Evolutionary conservation across 2,329 filamentous ascomycete genomes (phyloP).

Genomic region (Pyrenophora graminea): DNA sequence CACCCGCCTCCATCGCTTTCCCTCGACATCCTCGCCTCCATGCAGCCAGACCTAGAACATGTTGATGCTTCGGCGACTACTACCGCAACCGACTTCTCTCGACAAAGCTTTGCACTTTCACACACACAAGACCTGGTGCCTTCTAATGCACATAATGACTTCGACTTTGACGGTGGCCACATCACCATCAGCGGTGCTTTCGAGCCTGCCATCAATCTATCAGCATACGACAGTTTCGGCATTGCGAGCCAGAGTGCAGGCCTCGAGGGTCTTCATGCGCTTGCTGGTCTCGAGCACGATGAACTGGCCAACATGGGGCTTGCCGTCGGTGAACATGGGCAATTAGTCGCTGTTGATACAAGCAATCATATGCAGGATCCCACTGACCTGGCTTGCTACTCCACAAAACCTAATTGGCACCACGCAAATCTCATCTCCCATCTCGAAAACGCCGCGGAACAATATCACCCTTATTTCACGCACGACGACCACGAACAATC

Average conservation of each 20-base stretch:
- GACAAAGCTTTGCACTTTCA: conserved; percentile 27
- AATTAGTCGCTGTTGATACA: conserved; percentile 10
- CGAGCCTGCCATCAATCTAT: conserved; percentile 38
- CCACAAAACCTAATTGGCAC: conserved; percentile 30
- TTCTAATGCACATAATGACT: conserved; percentile 37
- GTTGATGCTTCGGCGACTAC: conserved; percentile 24
- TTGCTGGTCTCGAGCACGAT: conserved; percentile 26
- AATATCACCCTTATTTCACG: conserved; percentile 13
- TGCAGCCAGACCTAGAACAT: conserved; percentile 31
- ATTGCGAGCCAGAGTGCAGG: background rate
- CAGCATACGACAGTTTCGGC: conserved; percentile 23
- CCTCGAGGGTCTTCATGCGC: conserved; percentile 1
- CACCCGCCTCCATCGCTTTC: conserved; percentile 29
- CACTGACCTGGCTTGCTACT: conserved; percentile 20
- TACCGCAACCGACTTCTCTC: conserved; percentile 32
- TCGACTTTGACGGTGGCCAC: conserved; percentile 48
- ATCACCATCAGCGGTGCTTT: conserved; percentile 46
- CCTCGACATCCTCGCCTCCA: conserved; percentile 29
- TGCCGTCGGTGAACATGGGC: conserved; percentile 16
- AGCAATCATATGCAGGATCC: conserved; percentile 8
- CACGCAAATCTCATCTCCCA: conserved; percentile 25
- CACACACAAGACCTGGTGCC: conserved; percentile 27
- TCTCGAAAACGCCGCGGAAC: conserved; percentile 30
- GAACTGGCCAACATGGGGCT: conserved; percentile 20
- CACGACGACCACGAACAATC: background rate